Conservation (phyloP, 768 basidiomycete genomes). For the Kwoniella botswanensis region DNA sequence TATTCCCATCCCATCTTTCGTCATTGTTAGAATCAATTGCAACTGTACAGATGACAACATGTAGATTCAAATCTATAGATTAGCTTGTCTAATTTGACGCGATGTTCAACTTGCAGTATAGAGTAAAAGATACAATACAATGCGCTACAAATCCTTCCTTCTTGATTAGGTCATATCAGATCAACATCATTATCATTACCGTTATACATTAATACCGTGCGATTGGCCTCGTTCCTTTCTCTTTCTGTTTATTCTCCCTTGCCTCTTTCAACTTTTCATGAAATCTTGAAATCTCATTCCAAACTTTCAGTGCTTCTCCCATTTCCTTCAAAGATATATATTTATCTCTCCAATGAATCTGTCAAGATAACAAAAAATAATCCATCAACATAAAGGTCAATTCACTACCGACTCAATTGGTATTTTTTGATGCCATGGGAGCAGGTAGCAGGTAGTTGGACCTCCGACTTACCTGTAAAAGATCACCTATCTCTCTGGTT, state of each 20-base stretch:
- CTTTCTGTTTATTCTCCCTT: neutral
- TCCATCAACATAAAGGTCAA: neutral
- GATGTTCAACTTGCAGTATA: too few relatives aligned
- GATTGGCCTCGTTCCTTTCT: neutral
- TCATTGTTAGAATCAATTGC: too few relatives aligned
- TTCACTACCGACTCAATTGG: neutral
- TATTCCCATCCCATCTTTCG: too few relatives aligned
- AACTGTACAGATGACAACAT: too few relatives aligned
- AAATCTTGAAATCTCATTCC: conserved; percentile 17
- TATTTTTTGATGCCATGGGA: too few relatives aligned
- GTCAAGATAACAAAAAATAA: neutral
- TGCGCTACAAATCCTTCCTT: neutral
- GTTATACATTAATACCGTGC: too few relatives aligned
- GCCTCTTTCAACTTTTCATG: neutral
- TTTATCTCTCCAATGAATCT: conserved; percentile 1
- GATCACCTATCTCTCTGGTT: conserved; percentile 17
- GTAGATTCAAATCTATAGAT: too few relatives aligned
- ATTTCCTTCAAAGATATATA: conserved; percentile 10
- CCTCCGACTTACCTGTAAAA: conserved; percentile 25
- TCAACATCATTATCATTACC: too few relatives aligned
- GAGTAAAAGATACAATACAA: too few relatives aligned
- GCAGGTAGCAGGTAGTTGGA: too few relatives aligned
- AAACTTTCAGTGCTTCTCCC: neutral
- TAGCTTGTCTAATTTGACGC: too few relatives aligned
- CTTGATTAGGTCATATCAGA: too few relatives aligned